Percentiles rank a stretch among this genome's conserved stretches.
phyloP scores from a whole-genome alignment of 1,284 basidiomycete genomes.

The Pascua sp. region DNA sequence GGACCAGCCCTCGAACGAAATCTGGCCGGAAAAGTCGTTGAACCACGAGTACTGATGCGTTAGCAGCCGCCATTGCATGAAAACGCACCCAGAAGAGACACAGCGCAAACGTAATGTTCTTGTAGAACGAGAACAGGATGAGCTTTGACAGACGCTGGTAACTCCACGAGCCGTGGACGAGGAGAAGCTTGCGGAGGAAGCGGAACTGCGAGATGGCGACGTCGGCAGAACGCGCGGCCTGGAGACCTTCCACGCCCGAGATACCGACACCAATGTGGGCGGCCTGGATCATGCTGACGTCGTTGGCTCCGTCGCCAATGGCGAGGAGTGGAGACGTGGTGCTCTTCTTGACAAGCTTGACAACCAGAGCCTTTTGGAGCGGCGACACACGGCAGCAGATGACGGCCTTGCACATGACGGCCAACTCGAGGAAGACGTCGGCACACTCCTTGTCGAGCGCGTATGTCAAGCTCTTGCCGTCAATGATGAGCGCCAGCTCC shows the following conservation, averaged over 20 bases:
- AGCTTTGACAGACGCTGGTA: conserved; percentile 93
- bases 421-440: conserved; percentile 87
- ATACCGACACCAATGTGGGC: conserved; percentile 84
- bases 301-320: conserved; percentile 68
- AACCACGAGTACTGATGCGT: conserved; percentile 81
- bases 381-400: conserved; percentile 76
- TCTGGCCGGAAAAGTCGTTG: conserved; percentile 98
- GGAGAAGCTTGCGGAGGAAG: conserved; percentile 89
- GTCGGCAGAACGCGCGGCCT: conserved; percentile 95
- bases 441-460: conserved; percentile 90
- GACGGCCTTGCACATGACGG: conserved; percentile 80
- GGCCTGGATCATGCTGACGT: conserved; percentile 61
- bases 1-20: conserved; percentile 98
- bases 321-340: conserved; percentile 86
- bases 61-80: conserved; percentile 3
- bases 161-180: conserved; percentile 98
- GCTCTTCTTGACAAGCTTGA: conserved; percentile 98
- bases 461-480: conserved; percentile 78
- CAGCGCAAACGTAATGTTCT: conserved; percentile 97
- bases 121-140: conserved; percentile 93
- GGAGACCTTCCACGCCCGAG: conserved; percentile 95
- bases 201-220: conserved; percentile 97
- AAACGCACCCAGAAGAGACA: conserved; percentile 87
- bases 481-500: conserved; percentile 88
- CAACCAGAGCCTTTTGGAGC: conserved; percentile 94